Evolutionary conservation across 768 basidiomycete genomes (phyloP).

Genomic region (Boletus patriciae): DNA sequence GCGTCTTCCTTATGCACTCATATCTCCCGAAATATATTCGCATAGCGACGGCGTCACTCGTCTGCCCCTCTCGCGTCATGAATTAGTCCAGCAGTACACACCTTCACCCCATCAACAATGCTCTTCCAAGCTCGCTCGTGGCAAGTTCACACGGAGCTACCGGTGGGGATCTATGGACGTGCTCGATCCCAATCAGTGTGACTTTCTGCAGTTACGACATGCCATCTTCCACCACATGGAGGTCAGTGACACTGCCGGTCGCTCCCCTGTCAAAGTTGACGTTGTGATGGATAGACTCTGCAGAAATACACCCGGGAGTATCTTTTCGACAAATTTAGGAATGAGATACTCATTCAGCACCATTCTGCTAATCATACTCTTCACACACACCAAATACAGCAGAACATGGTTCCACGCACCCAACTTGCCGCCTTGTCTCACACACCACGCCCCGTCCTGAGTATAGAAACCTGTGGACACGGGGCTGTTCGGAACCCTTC

Average conservation of each 20-base stretch:
- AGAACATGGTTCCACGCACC: conserved; percentile 35
- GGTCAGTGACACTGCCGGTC: conserved; percentile 46
- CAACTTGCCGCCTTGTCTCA: conserved; percentile 33
- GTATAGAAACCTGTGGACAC: conserved; percentile 58
- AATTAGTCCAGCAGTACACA: conserved; percentile 72
- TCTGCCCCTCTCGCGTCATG: conserved; percentile 59
- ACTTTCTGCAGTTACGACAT: conserved; percentile 73
- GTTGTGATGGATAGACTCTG: conserved; percentile 55
- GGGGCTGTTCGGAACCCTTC: conserved; percentile 45
- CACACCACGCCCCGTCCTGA: conserved; percentile 55
- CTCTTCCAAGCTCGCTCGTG: conserved; percentile 49
- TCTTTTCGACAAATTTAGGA: conserved; percentile 74
- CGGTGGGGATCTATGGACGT: conserved; percentile 86
- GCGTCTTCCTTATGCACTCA: conserved; percentile 79
- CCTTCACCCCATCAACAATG: conserved; percentile 50
- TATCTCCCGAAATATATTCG: conserved; percentile 81
- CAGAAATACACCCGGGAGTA: conserved; percentile 85
- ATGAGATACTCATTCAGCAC: conserved; percentile 55
- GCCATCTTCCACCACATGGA: conserved; percentile 89
- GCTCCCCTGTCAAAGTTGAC: conserved; percentile 18
- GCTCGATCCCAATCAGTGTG: conserved; percentile 74
- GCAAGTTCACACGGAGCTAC: conserved; percentile 70
- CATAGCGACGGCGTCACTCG: conserved; percentile 78
- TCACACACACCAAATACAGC: conserved; percentile 45
- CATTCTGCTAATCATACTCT: conserved; percentile 46